phyloP scores from a whole-genome alignment of 2,329 filamentous ascomycete genomes.

The Talaromyces atroroseus region DNA sequence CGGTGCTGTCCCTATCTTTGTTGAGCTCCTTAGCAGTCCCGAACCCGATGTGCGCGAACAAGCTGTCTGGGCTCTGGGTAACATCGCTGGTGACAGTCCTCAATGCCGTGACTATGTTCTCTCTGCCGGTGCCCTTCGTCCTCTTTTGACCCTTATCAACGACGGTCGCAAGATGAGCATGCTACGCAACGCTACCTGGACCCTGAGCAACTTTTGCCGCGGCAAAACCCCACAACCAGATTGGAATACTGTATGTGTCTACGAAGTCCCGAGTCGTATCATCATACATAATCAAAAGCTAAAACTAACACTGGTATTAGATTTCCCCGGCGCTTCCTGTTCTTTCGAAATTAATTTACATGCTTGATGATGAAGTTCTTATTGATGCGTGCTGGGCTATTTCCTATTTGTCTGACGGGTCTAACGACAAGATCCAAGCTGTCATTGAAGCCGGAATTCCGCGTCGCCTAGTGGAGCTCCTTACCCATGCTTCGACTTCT shows the following conservation, averaged over 20 bases:
- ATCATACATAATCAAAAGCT: background rate
- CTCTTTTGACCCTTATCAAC: slow-evolving; percentile 80
- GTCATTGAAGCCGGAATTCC: slow-evolving; percentile 98
- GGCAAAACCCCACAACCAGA: slow-evolving; percentile 98
- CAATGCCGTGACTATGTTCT: slow-evolving; percentile 96
- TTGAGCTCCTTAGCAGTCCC: slow-evolving; percentile 88
- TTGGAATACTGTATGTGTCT: slow-evolving; percentile 79
- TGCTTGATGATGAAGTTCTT: slow-evolving; percentile 93
- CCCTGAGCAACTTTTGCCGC: slow-evolving; percentile 98
- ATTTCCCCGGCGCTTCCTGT: slow-evolving; percentile 93
- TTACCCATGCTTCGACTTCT: slow-evolving; percentile 97
- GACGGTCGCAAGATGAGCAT: slow-evolving; percentile 99
- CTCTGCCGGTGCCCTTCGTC: slow-evolving; percentile 82
- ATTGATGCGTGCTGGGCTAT: slow-evolving; percentile 99
- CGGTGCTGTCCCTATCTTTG: slow-evolving; percentile 95
- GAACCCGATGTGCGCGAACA: slow-evolving; percentile 98
- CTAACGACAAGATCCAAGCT: slow-evolving; percentile 98
- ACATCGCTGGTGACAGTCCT: slow-evolving; percentile 97
- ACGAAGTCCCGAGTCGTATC: background rate
- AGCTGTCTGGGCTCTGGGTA: slow-evolving; percentile 96
- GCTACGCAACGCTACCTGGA: slow-evolving; percentile 98
- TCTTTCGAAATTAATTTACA: slow-evolving; percentile 95
- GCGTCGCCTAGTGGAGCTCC: slow-evolving; percentile 87
- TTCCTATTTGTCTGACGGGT: slow-evolving; percentile 94
- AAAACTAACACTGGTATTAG: slow-evolving; percentile 41